phyloP scores from a whole-genome alignment of 257 asterid species.

The Apocynum venetum region DNA sequence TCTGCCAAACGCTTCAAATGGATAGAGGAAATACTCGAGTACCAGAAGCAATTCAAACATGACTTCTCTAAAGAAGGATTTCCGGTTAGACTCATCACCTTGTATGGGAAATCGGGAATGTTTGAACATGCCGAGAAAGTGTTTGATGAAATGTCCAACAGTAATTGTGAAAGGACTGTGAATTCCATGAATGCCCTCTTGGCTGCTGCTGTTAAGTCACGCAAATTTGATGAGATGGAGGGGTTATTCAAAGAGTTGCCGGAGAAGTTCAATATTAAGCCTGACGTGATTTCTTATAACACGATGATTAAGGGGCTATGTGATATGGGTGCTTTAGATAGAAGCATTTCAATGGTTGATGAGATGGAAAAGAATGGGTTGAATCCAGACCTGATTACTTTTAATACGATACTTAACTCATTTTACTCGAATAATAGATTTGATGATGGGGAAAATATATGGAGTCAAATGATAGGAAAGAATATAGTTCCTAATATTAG shows the following conservation, averaged over 20 bases:
- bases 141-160: constrained; percentile 49
- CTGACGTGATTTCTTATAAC: constrained; percentile 35
- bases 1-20: constrained; percentile 33
- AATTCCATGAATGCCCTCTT: constrained; percentile 45
- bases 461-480: constrained; percentile 31
- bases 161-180: constrained; percentile 29
- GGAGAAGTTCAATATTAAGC: constrained; percentile 27
- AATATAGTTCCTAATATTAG: constrained; percentile 30
- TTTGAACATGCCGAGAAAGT: constrained; percentile 36
- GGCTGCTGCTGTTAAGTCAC: constrained; percentile 36
- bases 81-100: constrained; percentile 23
- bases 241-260: constrained; percentile 30
- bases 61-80: constrained; percentile 40
- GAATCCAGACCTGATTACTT: constrained; percentile 33
- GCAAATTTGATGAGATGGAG: constrained; percentile 25
- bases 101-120: constrained; percentile 40
- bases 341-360: constrained; percentile 11
- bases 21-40: constrained; percentile 41
- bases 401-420: constrained; percentile 31
- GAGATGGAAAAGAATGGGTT: constrained; percentile 34
- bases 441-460: constrained; percentile 36
- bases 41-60: constrained; percentile 34
- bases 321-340: constrained; percentile 24
- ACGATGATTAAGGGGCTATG: constrained; percentile 39
- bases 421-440: constrained; percentile 31